Conservation (phyloP, 2,329 filamentous ascomycete species). For the Alternaria alternata region DNA sequence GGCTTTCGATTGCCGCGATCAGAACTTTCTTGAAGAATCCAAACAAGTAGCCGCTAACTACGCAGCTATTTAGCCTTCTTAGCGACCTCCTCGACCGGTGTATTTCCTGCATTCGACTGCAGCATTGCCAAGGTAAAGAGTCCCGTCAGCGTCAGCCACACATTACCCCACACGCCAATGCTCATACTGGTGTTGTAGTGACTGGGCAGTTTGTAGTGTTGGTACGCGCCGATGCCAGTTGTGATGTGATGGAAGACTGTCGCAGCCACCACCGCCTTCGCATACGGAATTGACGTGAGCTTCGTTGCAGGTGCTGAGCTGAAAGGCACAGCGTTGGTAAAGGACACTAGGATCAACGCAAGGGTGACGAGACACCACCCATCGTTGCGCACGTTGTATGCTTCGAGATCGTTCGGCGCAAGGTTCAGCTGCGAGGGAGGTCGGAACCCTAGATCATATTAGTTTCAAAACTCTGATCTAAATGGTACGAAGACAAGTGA, state of each 20-base stretch:
- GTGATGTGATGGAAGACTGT: conserved; percentile 35
- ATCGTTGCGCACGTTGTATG: conserved; percentile 36
- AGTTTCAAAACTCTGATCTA: not conserved
- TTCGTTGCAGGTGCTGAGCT: conserved; percentile 9
- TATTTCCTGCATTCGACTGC: conserved; percentile 17
- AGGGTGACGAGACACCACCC: conserved; percentile 40
- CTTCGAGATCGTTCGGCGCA: conserved; percentile 33
- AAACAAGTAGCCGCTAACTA: not conserved
- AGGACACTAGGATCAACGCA: conserved; percentile 31
- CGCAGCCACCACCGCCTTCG: conserved; percentile 31
- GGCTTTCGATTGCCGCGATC: not conserved
- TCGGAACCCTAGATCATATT: conserved; percentile 28
- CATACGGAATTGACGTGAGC: conserved; percentile 21
- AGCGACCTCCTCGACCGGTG: conserved; percentile 15
- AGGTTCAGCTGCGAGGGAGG: conserved; percentile 35
- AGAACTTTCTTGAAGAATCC: not conserved
- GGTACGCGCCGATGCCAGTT: conserved; percentile 32
- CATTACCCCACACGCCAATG: conserved; percentile 37
- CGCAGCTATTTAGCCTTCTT: conserved; percentile 21
- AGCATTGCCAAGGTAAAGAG: conserved; percentile 23
- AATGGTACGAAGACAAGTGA: not conserved
- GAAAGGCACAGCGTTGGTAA: conserved; percentile 32
- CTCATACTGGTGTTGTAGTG: conserved; percentile 38
- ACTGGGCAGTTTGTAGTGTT: conserved; percentile 36
- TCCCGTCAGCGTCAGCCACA: conserved; percentile 33